Evolutionary conservation across 768 basidiomycete species (phyloP).

Genomic region (Chalciporus sphaerocephalus): DNA sequence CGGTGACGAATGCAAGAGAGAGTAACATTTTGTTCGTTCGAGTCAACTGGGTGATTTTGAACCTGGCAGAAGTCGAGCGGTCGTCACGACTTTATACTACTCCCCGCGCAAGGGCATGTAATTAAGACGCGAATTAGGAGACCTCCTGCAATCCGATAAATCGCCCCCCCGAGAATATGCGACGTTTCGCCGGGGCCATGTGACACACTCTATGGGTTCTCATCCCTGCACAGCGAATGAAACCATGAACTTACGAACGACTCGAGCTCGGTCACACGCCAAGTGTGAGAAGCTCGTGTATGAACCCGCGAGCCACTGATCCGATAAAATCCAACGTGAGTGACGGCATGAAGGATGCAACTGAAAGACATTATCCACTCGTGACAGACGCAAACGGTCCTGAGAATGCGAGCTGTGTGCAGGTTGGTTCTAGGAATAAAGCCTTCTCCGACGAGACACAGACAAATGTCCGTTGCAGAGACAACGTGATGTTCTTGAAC

Average conservation of each 20-base stretch:
- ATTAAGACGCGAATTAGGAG: neutral
- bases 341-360: neutral
- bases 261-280: neutral
- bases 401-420: neutral
- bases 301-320: neutral
- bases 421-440: too few species aligned
- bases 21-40: conserved; percentile 11
- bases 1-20: conserved; percentile 9
- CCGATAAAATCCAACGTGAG: neutral
- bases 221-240: neutral
- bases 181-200: neutral
- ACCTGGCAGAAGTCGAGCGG: neutral
- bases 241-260: neutral
- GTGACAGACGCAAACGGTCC: neutral
- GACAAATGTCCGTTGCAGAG: too few species aligned
- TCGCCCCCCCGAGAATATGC: neutral
- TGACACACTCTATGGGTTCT: neutral
- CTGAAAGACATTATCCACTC: neutral
- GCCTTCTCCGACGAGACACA: too few species aligned
- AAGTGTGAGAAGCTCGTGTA: neutral
- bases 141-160: neutral
- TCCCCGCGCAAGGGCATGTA: neutral
- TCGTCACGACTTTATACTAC: neutral
- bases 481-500: too few species aligned
- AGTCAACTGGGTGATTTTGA: neutral